Evolutionary conservation across 345 rosid genomes (phyloP).

Genomic region (Corchorus capsularis): DNA sequence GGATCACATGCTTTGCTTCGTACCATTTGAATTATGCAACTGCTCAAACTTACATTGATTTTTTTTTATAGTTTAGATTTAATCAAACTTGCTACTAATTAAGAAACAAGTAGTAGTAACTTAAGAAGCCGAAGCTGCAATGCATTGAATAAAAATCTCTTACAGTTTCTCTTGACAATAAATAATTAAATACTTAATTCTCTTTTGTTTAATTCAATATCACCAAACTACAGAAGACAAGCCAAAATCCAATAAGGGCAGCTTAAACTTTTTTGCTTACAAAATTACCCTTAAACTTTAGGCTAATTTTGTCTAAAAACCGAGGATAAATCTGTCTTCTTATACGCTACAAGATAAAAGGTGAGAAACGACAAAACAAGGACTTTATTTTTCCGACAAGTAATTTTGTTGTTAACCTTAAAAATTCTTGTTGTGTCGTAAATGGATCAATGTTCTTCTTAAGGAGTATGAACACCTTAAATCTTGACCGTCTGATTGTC

Average conservation of each 20-base stretch:
- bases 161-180: not conserved
- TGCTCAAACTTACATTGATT: too few species aligned
- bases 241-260: not conserved
- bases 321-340: not conserved
- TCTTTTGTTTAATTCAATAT: not conserved
- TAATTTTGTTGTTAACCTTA: constrained; percentile 5
- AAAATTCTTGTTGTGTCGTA: not conserved
- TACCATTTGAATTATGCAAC: too few species aligned
- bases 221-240: not conserved
- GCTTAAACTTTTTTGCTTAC: not conserved
- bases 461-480: not conserved
- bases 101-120: not conserved
- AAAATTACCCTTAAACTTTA: not conserved
- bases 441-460: not conserved
- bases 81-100: too few species aligned
- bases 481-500: constrained; percentile 27
- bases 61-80: too few species aligned
- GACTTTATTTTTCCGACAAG: constrained; percentile 12
- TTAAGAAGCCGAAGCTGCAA: not conserved
- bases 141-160: not conserved
- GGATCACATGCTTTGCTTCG: constrained; percentile 4
- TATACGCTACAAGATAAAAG: not conserved
- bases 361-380: not conserved
- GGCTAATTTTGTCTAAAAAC: not conserved
- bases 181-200: not conserved